Evolutionary conservation across 345 rosid species (phyloP).

Genomic region (Psidium guajava): DNA sequence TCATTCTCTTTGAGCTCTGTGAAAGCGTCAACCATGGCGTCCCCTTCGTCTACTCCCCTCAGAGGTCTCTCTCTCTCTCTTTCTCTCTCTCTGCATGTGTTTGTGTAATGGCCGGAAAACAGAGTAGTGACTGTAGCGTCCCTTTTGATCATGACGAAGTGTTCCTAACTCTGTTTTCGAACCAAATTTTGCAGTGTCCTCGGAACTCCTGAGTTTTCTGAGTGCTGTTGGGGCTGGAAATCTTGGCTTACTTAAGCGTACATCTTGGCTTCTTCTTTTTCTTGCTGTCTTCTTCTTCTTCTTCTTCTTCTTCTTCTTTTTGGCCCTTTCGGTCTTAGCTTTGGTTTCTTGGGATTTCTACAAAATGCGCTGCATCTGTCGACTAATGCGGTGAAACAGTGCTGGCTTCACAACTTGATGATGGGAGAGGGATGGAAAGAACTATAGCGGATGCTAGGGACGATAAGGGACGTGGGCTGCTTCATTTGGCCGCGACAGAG

Average conservation of each 20-base stretch:
- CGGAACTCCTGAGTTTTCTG: conserved; percentile 55
- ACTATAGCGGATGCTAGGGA: conserved; percentile 78
- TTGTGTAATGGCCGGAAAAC: too few relatives aligned
- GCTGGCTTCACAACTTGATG: conserved; percentile 60
- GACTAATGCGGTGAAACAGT: conserved; percentile 17
- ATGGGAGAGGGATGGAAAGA: conserved; percentile 47
- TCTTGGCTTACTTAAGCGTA: conserved; percentile 72
- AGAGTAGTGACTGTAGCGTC: too few relatives aligned
- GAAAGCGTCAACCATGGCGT: conserved; percentile 33
- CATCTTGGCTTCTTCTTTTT: conserved; percentile 5
- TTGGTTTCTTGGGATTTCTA: not conserved
- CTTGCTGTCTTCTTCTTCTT: not conserved
- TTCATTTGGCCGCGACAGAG: conserved; percentile 85
- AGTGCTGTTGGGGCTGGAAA: conserved; percentile 60
- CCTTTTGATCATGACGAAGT: too few relatives aligned
- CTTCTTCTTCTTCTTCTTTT: not conserved
- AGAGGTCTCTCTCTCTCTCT: conserved; percentile 28
- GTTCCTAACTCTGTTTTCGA: not conserved
- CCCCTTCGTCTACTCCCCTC: conserved; percentile 70
- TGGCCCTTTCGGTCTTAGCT: not conserved
- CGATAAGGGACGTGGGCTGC: conserved; percentile 74
- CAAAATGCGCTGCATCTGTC: not conserved
- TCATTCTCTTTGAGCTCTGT: not conserved
- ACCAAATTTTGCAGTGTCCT: conserved; percentile 33
- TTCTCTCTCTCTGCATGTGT: too few relatives aligned